These are phyloP conservation scores for Eucommia ulmoides DNA, from an alignment of 257 asterid species.

Conservation along the genomic window DNA sequence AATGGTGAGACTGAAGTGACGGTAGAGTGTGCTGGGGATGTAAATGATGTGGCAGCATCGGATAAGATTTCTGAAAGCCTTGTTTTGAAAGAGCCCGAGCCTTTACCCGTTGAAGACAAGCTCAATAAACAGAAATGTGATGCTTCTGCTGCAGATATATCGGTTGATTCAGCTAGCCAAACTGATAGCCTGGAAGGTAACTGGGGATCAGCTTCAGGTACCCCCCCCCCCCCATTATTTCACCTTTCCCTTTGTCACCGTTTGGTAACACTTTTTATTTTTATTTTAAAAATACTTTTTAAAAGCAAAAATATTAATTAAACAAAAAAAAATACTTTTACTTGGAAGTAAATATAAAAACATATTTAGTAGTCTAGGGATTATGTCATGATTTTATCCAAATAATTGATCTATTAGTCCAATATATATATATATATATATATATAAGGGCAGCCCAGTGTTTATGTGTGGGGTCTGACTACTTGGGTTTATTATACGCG, in stretches of 20 bases:
- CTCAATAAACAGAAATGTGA: conserved; percentile 18
- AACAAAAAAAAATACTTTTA: neutral
- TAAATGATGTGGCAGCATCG: conserved; percentile 8
- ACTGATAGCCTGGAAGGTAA: conserved; percentile 66
- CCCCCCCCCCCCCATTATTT: conserved; percentile 5
- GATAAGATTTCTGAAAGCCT: too few relatives aligned
- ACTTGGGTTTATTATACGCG: too few relatives aligned
- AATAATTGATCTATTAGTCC: too few relatives aligned
- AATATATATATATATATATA: too few relatives aligned
- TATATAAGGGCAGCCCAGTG: too few relatives aligned
- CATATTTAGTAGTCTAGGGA: neutral
- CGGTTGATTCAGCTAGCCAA: conserved; percentile 32
- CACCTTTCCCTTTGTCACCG: neutral
- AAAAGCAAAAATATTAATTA: neutral
- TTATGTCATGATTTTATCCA: neutral
- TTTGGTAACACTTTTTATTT: neutral
- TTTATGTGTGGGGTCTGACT: neutral
- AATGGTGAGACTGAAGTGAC: too few relatives aligned
- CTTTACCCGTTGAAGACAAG: conserved; percentile 12
- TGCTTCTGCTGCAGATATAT: conserved; percentile 22
- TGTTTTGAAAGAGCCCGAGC: neutral
- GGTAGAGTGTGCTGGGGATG: neutral
- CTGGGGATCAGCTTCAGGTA: conserved; percentile 89
- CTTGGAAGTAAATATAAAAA: neutral
- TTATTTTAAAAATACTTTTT: neutral